Conservation (phyloP, 768 basidiomycete genomes). For the Guyanaporus albipodus region DNA sequence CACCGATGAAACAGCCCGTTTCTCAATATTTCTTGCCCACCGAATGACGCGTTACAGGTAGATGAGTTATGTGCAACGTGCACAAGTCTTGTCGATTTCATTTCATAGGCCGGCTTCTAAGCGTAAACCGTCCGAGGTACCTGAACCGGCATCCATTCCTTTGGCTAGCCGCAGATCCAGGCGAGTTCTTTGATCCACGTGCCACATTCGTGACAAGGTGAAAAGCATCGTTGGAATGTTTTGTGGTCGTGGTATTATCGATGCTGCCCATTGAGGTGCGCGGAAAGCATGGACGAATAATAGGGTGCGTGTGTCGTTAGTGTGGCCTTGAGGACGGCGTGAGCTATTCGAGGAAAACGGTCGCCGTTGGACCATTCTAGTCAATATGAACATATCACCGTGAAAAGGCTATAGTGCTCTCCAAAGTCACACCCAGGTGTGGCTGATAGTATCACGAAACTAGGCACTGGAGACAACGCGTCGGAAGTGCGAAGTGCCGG, state of each 20-base stretch:
- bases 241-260: constrained; percentile 93
- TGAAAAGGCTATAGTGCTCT: too few species aligned
- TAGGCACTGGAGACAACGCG: too few species aligned
- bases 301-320: constrained; percentile 59
- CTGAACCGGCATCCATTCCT: constrained; percentile 90
- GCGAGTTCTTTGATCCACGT: constrained; percentile 50
- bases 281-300: constrained; percentile 83
- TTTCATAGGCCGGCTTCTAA: constrained; percentile 97
- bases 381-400: too few species aligned
- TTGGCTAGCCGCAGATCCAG: constrained; percentile 72
- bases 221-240: constrained; percentile 72
- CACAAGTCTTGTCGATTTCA: constrained; percentile 55
- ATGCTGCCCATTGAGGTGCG: constrained; percentile 81
- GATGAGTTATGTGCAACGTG: neutral
- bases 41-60: neutral
- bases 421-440: constrained; percentile 61
- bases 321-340: constrained; percentile 88
- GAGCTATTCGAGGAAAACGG: constrained; percentile 82
- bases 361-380: constrained; percentile 70
- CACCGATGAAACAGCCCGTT: constrained; percentile 72
- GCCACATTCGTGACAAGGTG: constrained; percentile 74
- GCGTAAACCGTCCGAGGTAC: constrained; percentile 89
- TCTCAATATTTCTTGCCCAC: constrained; percentile 81
- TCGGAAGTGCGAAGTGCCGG: too few species aligned
- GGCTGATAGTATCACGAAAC: too few species aligned